phyloP scores from a whole-genome alignment of 441 rosid species.

The Croton laevigatus region DNA sequence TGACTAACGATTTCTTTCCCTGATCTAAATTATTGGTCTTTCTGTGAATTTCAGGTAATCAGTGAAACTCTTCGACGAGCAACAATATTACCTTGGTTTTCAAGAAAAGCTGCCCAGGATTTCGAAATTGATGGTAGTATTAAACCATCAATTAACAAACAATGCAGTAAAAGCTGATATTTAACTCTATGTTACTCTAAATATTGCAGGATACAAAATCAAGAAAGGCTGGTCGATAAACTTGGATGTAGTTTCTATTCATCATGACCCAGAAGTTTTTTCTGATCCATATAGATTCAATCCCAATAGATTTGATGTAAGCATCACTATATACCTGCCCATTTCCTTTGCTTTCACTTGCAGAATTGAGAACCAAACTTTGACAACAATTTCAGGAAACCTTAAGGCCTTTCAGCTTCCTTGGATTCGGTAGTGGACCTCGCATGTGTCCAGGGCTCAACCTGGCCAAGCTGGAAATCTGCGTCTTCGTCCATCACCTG shows the following conservation, averaged over 20 bases:
- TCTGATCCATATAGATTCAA: constrained; percentile 45
- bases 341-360: constrained; percentile 8
- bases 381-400: constrained; percentile 35
- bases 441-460: constrained; percentile 68
- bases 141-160: background rate
- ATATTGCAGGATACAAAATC: constrained; percentile 44
- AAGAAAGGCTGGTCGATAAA: constrained; percentile 61
- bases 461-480: constrained; percentile 63
- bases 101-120: constrained; percentile 69
- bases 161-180: constrained; percentile 6
- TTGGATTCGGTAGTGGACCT: constrained; percentile 68
- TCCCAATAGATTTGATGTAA: constrained; percentile 57
- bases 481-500: constrained; percentile 57
- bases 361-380: background rate
- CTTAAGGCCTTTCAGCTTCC: constrained; percentile 47
- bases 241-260: constrained; percentile 68
- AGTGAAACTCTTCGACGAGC: constrained; percentile 62
- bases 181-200: background rate
- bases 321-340: background rate
- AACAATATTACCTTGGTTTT: constrained; percentile 61
- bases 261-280: constrained; percentile 50
- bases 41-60: constrained; percentile 41
- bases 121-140: constrained; percentile 54
- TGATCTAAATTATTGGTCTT: background rate
- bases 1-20: background rate